Evolutionary conservation across 2,329 filamentous ascomycete genomes (phyloP), one percentile per base, ranked within the genome.

Genomic region (Penicillium sp.): DNA sequence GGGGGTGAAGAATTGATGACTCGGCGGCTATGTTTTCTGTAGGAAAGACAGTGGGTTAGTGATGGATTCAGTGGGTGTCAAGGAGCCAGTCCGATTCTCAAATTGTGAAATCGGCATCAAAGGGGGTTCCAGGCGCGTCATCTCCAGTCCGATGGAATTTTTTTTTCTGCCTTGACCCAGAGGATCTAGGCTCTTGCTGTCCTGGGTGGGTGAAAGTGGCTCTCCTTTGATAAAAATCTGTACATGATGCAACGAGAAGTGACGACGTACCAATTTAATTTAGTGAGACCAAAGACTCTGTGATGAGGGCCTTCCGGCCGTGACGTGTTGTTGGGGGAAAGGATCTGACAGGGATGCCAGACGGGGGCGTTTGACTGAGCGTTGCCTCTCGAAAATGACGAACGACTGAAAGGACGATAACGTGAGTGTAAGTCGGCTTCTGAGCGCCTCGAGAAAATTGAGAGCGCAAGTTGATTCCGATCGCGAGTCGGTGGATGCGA

Each of bases 21-120:
- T 69, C 69, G 69, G 70, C 62, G 66, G 60, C 64, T 73, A 73
- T 72, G 56, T 62, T 52, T 52, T 63, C 73, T 75, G 59, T 62
- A 50, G 43, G 44, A 44, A 41, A n/a, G 10, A 41, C 14, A 14
- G 36, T 52, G n/a, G 14, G 54, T 70, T 66, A 68, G 61, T 36
- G 54, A 69, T 53, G 40, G 18, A 41, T 61, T 54, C 37, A 47
- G 61, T 35, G 51, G 39, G 53, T 9, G 53, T 59, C 44, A 56
- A 55, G 41, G 55, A 50, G 51, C 39, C 53, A 60, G 59, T 60
- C 52, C 54, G 56, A 44, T 62, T 56, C 46, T 33, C 54, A 56
- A 57, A 61, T 55, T 27, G 47, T 24, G 33, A 46, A 27, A 51
- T 53, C 39, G 47, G 41, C 22, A 31, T 37, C 35, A 33, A 55